These are phyloP conservation scores for Coemansia sp. DNA, from an alignment of 192 early-diverging fungal genomes.

Conservation along the genomic window DNA sequence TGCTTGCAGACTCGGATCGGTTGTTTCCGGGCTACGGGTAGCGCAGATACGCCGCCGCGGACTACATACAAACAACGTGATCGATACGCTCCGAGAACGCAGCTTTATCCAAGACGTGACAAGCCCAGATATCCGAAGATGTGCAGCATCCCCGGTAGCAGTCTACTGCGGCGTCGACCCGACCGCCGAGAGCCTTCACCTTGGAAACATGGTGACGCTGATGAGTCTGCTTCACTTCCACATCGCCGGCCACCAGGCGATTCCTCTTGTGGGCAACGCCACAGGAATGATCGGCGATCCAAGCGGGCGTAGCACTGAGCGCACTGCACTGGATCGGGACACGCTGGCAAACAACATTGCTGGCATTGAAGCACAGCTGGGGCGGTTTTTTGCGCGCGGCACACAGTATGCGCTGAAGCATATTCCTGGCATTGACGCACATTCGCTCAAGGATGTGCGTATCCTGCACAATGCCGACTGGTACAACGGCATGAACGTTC, in stretches of 20 bases:
- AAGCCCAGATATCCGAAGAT: constrained; percentile 33
- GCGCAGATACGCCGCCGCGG: constrained; percentile 4
- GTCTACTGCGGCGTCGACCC: constrained; percentile 95
- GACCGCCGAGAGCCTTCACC: constrained; percentile 84
- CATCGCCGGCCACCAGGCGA: constrained; percentile 73
- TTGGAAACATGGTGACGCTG: constrained; percentile 86
- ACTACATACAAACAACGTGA: constrained; percentile 38
- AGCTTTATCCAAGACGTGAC: constrained; percentile 60
- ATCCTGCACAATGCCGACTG: constrained; percentile 83
- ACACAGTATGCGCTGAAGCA: constrained; percentile 35
- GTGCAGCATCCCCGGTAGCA: constrained; percentile 15
- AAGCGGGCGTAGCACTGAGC: constrained; percentile 80
- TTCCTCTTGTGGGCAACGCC: constrained; percentile 88
- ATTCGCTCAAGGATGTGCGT: constrained; percentile 51
- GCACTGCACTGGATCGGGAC: constrained; percentile 62
- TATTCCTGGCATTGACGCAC: constrained; percentile 29
- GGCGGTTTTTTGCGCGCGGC: constrained; percentile 67
- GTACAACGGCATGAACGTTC: constrained; percentile 68
- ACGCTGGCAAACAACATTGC: constrained; percentile 63
- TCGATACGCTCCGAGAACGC: constrained; percentile 49
- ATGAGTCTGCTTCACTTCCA: constrained; percentile 87
- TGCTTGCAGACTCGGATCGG: neutral
- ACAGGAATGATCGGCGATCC: constrained; percentile 95
- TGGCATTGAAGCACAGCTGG: constrained; percentile 71
- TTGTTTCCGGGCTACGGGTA: neutral